A percentile compares a stretch with the other conserved stretches of the same genome.
Evolutionary conservation across 768 basidiomycete genomes (phyloP).

Genomic region (Mycena metata): DNA sequence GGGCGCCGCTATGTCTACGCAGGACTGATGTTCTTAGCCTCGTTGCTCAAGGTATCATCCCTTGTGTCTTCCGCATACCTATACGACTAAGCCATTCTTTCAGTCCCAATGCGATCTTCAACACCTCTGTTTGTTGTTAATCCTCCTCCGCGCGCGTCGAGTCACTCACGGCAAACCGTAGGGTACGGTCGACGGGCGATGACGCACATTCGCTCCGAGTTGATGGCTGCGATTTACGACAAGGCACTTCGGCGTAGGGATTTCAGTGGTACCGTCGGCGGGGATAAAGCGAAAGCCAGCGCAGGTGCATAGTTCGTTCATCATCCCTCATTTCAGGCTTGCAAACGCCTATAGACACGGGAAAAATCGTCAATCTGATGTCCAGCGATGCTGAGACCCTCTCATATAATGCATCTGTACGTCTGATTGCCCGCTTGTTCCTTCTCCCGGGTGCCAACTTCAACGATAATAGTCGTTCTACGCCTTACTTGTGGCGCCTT

Average conservation of each 20-base stretch:
- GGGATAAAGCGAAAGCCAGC: conserved; percentile 75
- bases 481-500: no score
- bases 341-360: conserved; percentile 62
- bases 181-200: conserved; percentile 7
- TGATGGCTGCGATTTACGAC: conserved; percentile 21
- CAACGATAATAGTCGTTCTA: no score
- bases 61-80: no score
- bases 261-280: conserved; percentile 15
- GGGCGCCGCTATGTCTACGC: conserved; percentile 15
- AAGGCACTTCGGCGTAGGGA: conserved; percentile 13
- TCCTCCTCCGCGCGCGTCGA: no score
- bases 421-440: no score
- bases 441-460: no score
- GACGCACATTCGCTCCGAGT: conserved; percentile 16
- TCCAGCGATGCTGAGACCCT: conserved; percentile 76
- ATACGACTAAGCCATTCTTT: no score
- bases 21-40: conserved; percentile 12
- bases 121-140: conserved; percentile 20
- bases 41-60: conserved; percentile 10
- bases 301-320: conserved; percentile 51
- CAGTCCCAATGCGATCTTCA: conserved; percentile 13
- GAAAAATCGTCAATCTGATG: conserved; percentile 93
- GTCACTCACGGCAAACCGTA: background rate
- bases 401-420: conserved; percentile 46
- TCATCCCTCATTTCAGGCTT: background rate